phyloP scores from a whole-genome alignment of 768 basidiomycete species.

The Leccinum broughii region DNA sequence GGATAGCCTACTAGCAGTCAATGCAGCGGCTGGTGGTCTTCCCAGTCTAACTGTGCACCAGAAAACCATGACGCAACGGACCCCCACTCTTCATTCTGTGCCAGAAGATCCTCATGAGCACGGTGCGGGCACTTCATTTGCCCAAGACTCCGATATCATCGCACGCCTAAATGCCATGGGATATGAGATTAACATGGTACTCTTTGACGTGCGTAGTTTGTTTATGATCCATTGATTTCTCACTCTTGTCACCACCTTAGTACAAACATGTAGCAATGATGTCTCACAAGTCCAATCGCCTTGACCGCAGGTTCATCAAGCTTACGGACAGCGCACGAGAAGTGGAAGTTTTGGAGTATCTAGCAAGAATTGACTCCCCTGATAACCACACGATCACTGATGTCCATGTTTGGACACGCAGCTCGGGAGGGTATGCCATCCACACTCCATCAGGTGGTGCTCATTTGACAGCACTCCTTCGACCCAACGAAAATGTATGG shows the following conservation, averaged over 20 bases:
- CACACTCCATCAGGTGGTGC: background rate
- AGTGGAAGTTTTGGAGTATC: background rate
- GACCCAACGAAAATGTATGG: background rate
- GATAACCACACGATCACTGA: background rate
- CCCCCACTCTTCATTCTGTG: background rate
- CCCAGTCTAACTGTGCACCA: background rate
- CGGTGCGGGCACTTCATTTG: background rate
- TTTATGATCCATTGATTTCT: background rate
- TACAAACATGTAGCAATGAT: background rate
- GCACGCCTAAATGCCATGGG: background rate
- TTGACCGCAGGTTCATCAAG: background rate
- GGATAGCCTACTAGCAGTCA: background rate
- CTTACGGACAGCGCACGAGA: background rate
- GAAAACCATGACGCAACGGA: background rate
- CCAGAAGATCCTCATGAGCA: background rate
- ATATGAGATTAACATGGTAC: background rate
- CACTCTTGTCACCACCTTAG: background rate
- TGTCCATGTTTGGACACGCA: background rate
- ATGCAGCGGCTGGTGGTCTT: background rate
- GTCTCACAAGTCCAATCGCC: background rate
- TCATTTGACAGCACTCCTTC: background rate
- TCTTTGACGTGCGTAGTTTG: background rate
- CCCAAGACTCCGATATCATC: background rate
- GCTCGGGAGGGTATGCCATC: background rate
- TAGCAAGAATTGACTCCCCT: background rate